Evolutionary conservation across 2,329 filamentous ascomycete genomes (phyloP), one percentile per base, ranked within the genome.

Genomic region (Penicillium polonicum): DNA sequence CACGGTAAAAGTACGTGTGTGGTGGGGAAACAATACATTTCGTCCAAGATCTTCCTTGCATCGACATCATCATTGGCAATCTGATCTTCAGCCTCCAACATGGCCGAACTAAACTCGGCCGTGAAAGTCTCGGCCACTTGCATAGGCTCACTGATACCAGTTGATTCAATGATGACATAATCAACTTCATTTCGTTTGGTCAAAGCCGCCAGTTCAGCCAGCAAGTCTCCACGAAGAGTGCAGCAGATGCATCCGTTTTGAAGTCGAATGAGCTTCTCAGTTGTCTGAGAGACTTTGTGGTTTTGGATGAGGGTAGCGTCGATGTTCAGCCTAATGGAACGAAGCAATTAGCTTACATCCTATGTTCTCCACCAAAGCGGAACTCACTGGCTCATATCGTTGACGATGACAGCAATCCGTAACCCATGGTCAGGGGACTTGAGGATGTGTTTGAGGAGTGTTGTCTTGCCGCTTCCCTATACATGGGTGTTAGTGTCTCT

Each of bases 201-300:
- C 1, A 91, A 77, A 0, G 81, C 81, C 0, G 87, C 87, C 0
- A 91, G 80, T 68, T 91, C 88, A 58, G 88, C 84, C 0, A 91
- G 80, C 1, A 91, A 74, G 55, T 91, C 88, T 1, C 88, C 87
- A 4, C 88, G 84, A 0, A 91, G 78, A 0, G 88, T 91, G 65
- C 88, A 91, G 77, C 88, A 91, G 65, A 91, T 91, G 63, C 88
- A 91, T 10, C 88, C 87, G 60, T 89, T 90, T 66, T 89, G 86
- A 54, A 90, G 79, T 10, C 86, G 83, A 17, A 89, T 84, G 33
- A 89, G 79, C 61, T 88, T 87, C 62, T 88, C 85, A 39, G 86
- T 76, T 0, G 83, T 83, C 61, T 83, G 81, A 2, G 82, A 83
- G 36, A 88, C 72, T 25, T 79, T 80, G 65, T 85, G 80, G 2